Percentiles rank a stretch among this genome's conserved stretches.
Evolutionary conservation across 2,329 filamentous ascomycete species (phyloP).

Genomic region (Venturia asperata): DNA sequence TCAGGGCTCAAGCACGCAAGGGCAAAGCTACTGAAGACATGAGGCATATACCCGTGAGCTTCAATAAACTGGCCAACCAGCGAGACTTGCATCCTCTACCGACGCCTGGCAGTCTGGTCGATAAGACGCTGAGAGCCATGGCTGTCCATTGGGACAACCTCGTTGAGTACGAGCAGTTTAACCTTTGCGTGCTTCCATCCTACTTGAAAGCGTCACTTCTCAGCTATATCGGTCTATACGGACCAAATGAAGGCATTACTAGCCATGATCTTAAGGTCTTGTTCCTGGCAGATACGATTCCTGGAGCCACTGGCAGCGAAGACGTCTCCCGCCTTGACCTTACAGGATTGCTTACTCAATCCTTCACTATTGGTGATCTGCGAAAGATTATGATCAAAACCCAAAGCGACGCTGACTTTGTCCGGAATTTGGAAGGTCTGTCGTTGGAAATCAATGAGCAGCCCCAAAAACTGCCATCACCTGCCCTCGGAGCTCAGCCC

Average conservation of each 20-base stretch:
- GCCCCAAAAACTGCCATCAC: background rate
- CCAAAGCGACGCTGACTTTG: constrained; percentile 2
- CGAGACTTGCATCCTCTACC: constrained; percentile 5
- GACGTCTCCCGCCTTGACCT: constrained; percentile 48
- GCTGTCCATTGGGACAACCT: constrained; percentile 51
- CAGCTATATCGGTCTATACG: constrained; percentile 50
- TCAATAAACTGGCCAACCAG: constrained; percentile 8
- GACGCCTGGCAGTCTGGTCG: constrained; percentile 38
- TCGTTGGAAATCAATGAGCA: constrained; percentile 6
- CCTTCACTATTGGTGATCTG: constrained; percentile 44
- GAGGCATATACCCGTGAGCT: constrained; percentile 2
- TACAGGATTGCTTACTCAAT: constrained; percentile 42
- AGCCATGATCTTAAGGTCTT: constrained; percentile 44
- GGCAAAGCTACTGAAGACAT: background rate
- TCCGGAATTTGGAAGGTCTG: constrained; percentile 21
- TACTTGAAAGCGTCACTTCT: constrained; percentile 47
- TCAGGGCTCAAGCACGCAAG: background rate
- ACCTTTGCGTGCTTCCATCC: constrained; percentile 45
- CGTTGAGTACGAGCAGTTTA: constrained; percentile 49
- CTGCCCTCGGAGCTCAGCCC: background rate
- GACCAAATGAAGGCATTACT: constrained; percentile 35
- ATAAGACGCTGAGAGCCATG: constrained; percentile 47
- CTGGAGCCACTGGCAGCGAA: constrained; percentile 34
- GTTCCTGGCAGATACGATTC: constrained; percentile 36
- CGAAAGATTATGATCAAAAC: constrained; percentile 34